A percentile compares a stretch with the other conserved stretches of the same genome.
These are phyloP conservation scores for Eucalyptus viminalis DNA, from an alignment of 345 rosid genomes.

Conservation along the genomic window DNA sequence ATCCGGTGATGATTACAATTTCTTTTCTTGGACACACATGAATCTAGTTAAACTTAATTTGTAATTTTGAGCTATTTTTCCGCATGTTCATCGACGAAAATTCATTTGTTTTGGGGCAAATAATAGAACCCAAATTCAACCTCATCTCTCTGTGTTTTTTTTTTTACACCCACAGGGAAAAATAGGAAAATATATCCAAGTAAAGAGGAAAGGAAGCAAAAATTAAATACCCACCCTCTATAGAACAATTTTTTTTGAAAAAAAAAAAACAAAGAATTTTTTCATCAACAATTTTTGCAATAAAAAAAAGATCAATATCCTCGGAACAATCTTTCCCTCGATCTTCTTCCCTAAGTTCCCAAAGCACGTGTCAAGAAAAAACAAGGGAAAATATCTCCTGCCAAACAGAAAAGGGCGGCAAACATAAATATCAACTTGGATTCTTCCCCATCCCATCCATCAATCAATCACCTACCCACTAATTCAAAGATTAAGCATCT, in stretches of 20 bases:
- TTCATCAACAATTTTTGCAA: neutral
- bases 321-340: neutral
- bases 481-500: neutral
- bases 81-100: accelerated
- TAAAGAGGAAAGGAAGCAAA: neutral
- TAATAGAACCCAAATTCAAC: neutral
- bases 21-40: neutral
- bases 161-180: neutral
- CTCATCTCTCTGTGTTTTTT: neutral
- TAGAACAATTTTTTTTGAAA: neutral
- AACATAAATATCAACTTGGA: neutral
- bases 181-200: neutral
- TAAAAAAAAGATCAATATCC: neutral
- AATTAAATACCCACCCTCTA: neutral
- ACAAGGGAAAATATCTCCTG: neutral
- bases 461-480: neutral
- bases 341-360: neutral
- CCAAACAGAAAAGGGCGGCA: neutral
- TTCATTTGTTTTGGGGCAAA: neutral
- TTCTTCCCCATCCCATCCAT: neutral
- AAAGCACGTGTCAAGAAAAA: neutral
- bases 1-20: neutral
- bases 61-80: neutral
- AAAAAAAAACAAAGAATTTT: too few relatives aligned
- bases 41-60: neutral